phyloP scores from a whole-genome alignment of 2,329 filamentous ascomycete species.

The Fusarium mangiferae region DNA sequence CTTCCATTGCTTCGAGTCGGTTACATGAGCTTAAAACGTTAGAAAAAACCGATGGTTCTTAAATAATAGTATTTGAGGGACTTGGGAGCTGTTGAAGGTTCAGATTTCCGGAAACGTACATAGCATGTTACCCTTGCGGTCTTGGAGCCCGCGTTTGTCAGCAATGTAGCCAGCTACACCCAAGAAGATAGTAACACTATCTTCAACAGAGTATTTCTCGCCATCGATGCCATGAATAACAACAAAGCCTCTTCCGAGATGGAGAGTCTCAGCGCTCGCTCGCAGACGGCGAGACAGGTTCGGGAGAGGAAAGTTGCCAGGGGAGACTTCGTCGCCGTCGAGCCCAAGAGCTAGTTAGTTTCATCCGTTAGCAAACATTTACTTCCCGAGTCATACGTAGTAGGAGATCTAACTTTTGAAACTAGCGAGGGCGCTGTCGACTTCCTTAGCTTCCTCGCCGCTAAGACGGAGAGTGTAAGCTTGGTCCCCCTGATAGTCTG shows the following conservation, averaged over 20 bases:
- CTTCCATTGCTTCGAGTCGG: constrained; percentile 58
- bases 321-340: constrained; percentile 32
- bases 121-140: constrained; percentile 58
- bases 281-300: constrained; percentile 49
- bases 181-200: constrained; percentile 65
- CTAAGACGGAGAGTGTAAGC: constrained; percentile 32
- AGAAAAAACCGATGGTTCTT: constrained; percentile 7
- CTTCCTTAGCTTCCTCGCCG: constrained; percentile 26
- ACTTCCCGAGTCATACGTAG: not conserved
- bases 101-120: constrained; percentile 48
- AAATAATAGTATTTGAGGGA: not conserved
- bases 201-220: constrained; percentile 59
- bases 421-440: constrained; percentile 39
- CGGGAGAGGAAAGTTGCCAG: constrained; percentile 55
- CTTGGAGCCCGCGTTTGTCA: constrained; percentile 62
- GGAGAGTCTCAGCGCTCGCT: constrained; percentile 49
- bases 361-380: constrained; percentile 20
- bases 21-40: constrained; percentile 56
- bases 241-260: constrained; percentile 60
- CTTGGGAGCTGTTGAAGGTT: not conserved
- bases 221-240: constrained; percentile 65
- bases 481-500: constrained; percentile 27
- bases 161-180: constrained; percentile 68
- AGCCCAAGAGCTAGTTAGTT: constrained; percentile 27
- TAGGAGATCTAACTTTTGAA: constrained; percentile 43